Base-by-base conservation (phyloP, 2,329 filamentous ascomycete species). In the Diaporthe ilicicola region DNA sequence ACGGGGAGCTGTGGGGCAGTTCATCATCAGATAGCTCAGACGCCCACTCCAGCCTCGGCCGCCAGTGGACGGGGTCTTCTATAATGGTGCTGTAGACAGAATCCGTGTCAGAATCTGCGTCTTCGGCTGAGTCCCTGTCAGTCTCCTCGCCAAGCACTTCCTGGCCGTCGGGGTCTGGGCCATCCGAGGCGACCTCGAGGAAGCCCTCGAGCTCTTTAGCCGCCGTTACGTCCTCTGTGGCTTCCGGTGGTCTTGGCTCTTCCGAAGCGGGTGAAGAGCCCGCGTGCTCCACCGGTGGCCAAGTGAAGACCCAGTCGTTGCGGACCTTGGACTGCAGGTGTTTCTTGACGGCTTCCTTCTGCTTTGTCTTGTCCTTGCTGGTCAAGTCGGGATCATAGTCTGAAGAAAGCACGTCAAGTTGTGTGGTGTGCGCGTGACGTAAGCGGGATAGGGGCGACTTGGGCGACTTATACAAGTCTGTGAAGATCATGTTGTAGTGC, bases 261-360 rank as follows among this genome's bases (percentile, higher is more conserved):
- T 29, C 34, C 17, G 12, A 29, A 13, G 37, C 34, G 59, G 53
- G 34, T 9, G 59, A 50, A 13, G 59, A 50, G 44, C 19, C 44
- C 12, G 67, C n/a, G 50, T 39, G 64, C 42, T 69, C 70, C 12
- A 46, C 69, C 27, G 81, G 82, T 1, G 88, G 86, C 89, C 89
- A 91, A 42, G 81, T 74, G 76, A 90, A 92, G 0, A 82, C 80
- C 90, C 90, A 92, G 76, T 91, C 89, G 72, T 84, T 85, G 72
- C 84, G 86, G 50, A 92, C 81, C 74, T 85, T 88, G 27, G 85
- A 83, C 3, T 82, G 79, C 1, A 92, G 80, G 74, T 87, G 88
- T 64, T 82, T 85, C 76, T 83, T 88, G 44, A 92, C 86, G 15
- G 90, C 90, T 50, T 90, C 88, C 76, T 91, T 91, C 75, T 90